A percentile compares a stretch with the other conserved stretches of the same genome.
Evolutionary conservation across 2,329 filamentous ascomycete genomes (phyloP).

Genomic region (Madurella fahalii): DNA sequence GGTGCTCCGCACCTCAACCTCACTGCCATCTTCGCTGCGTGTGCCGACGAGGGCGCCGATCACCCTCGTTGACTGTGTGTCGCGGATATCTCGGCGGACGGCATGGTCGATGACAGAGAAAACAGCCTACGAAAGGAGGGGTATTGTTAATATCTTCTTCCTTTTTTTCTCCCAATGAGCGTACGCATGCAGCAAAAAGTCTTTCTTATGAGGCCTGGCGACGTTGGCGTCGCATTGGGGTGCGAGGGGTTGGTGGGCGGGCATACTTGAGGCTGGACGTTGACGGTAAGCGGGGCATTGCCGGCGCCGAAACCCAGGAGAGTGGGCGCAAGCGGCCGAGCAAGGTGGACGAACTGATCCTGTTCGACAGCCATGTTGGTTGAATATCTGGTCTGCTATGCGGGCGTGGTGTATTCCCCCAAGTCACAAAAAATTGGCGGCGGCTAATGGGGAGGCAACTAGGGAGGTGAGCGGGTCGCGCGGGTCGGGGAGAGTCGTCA

Average conservation of each 20-base stretch:
- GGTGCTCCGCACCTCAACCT: slow-evolving; percentile 92
- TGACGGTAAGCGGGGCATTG: slow-evolving; percentile 87
- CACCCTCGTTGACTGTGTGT: slow-evolving; percentile 85
- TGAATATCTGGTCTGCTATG: slow-evolving; percentile 18
- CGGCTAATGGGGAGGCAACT: slow-evolving; percentile 17
- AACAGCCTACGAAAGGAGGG: slow-evolving; percentile 48
- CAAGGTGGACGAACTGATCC: slow-evolving; percentile 90
- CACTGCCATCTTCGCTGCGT: slow-evolving; percentile 92
- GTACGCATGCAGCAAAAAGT: background rate
- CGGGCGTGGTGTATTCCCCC: slow-evolving; percentile 15
- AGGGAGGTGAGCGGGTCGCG: slow-evolving; percentile 20
- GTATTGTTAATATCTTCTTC: background rate
- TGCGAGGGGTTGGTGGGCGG: slow-evolving; percentile 7
- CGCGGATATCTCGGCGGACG: slow-evolving; percentile 70
- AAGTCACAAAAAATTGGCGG: slow-evolving; percentile 21
- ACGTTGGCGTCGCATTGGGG: background rate
- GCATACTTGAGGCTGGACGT: slow-evolving; percentile 89
- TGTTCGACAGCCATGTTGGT: slow-evolving; percentile 74
- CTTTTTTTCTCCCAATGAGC: background rate
- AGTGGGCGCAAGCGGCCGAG: slow-evolving; percentile 83
- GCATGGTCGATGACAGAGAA: slow-evolving; percentile 90
- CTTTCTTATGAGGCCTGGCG: background rate
- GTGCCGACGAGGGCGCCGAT: slow-evolving; percentile 93
- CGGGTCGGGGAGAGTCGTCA: slow-evolving; percentile 20
- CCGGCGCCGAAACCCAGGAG: slow-evolving; percentile 74